Percentiles rank a stretch among this genome's conserved stretches.
These are phyloP conservation scores for Strobilomyces dryophilus DNA, from an alignment of 768 basidiomycete genomes.

Conservation along the genomic window DNA sequence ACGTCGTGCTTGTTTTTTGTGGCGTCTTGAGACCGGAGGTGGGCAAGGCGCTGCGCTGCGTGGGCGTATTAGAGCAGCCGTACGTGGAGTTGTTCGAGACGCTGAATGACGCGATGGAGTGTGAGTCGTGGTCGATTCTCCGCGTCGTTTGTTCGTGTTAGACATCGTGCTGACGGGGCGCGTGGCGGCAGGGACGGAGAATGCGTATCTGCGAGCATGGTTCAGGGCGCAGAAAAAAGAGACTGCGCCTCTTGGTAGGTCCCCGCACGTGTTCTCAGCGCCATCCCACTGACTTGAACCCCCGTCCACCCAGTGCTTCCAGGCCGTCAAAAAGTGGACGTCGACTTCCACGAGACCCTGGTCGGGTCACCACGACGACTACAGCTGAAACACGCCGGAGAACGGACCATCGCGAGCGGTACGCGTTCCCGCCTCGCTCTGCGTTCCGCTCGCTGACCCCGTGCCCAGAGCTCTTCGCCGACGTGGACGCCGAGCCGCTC, in stretches of 20 bases:
- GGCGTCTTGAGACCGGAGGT: constrained; percentile 67
- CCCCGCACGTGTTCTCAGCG: not conserved
- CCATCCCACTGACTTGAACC: not conserved
- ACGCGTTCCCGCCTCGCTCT: constrained; percentile 3
- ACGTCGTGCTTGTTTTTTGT: constrained; percentile 86
- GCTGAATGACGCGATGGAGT: constrained; percentile 91
- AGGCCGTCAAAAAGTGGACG: constrained; percentile 50
- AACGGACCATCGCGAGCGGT: constrained; percentile 65
- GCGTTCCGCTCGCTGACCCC: not conserved
- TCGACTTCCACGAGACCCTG: constrained; percentile 38
- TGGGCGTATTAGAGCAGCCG: constrained; percentile 72
- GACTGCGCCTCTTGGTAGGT: constrained; percentile 42
- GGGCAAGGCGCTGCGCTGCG: constrained; percentile 69
- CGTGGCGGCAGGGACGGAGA: constrained; percentile 73
- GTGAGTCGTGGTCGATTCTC: constrained; percentile 42
- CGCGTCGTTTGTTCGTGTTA: not conserved
- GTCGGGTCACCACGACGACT: constrained; percentile 63
- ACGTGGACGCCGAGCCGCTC: constrained; percentile 54
- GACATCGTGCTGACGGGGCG: not conserved
- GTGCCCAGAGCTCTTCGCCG: constrained; percentile 25
- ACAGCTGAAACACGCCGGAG: constrained; percentile 69
- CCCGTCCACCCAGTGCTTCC: constrained; percentile 43
- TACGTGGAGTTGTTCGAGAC: constrained; percentile 79
- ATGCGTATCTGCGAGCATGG: constrained; percentile 83
- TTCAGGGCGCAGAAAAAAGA: constrained; percentile 64